A percentile compares a stretch with the other conserved stretches of the same genome.
phyloP scores from a whole-genome alignment of 352 stramenopile genomes.

The Phytophthora pluvialis region DNA sequence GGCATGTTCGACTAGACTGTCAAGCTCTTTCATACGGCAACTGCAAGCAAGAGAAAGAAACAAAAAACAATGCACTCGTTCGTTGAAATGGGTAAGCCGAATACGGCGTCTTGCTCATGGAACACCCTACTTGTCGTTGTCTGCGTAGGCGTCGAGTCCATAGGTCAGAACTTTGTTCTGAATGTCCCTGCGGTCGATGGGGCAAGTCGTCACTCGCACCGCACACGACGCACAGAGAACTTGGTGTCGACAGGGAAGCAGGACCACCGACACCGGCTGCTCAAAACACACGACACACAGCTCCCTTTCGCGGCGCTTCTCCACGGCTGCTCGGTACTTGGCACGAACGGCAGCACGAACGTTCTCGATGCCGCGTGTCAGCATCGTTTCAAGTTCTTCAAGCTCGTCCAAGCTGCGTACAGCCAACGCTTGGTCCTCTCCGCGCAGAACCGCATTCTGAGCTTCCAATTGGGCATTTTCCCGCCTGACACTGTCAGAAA shows the following conservation, averaged over 20 bases:
- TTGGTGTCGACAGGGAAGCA: slow-evolving; percentile 67
- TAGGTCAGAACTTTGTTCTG: slow-evolving; percentile 74
- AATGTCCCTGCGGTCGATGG: slow-evolving; percentile 66
- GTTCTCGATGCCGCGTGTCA: slow-evolving; percentile 34
- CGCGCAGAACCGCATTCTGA: slow-evolving; percentile 27
- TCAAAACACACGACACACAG: slow-evolving; percentile 68
- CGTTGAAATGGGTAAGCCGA: background rate
- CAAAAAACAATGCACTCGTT: slow-evolving; percentile 16
- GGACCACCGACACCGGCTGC: slow-evolving; percentile 49
- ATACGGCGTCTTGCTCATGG: background rate
- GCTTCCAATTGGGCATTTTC: slow-evolving; percentile 36
- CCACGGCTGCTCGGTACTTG: slow-evolving; percentile 38
- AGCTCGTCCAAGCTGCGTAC: slow-evolving; percentile 45
- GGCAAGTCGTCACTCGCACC: slow-evolving; percentile 56
- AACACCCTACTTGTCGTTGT: background rate
- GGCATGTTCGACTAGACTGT: slow-evolving; percentile 75
- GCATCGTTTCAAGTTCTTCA: slow-evolving; percentile 47
- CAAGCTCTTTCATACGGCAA: background rate
- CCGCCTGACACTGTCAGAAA: slow-evolving; percentile 26
- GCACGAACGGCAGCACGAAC: slow-evolving; percentile 37
- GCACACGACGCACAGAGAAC: slow-evolving; percentile 66
- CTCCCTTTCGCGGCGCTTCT: slow-evolving; percentile 28
- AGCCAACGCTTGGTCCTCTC: slow-evolving; percentile 31
- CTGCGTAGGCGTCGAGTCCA: slow-evolving; percentile 52
- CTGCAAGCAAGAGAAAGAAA: background rate